phyloP scores from a whole-genome alignment of 2,329 filamentous ascomycete genomes.

The Phialophora expanda region DNA sequence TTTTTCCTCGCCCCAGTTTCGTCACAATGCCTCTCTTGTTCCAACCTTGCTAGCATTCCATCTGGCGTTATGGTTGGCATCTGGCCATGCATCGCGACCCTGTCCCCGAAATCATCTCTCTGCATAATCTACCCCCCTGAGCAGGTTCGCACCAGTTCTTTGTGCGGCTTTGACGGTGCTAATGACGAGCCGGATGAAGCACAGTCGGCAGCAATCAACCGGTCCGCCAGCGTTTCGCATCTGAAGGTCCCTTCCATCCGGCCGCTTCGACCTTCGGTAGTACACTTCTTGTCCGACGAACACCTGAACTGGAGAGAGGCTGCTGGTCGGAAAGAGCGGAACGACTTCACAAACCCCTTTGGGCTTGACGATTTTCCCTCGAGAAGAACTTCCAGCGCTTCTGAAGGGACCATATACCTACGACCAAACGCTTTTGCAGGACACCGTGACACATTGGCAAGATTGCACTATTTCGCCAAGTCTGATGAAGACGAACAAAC shows the following conservation, averaged over 20 bases:
- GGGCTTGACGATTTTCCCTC: slow-evolving; percentile 11
- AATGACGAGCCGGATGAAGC: slow-evolving; percentile 18
- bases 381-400: slow-evolving; percentile 27
- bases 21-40: neutral
- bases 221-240: slow-evolving; percentile 3
- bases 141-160: neutral
- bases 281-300: slow-evolving; percentile 27
- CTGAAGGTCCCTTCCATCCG: neutral
- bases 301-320: slow-evolving; percentile 20
- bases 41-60: neutral
- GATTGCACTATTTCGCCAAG: slow-evolving; percentile 17
- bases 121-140: neutral
- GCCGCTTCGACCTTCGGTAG: slow-evolving; percentile 12
- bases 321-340: slow-evolving; percentile 1
- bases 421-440: slow-evolving; percentile 32
- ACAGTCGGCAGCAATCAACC: neutral
- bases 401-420: slow-evolving; percentile 28
- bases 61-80: neutral
- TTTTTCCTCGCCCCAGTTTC: neutral
- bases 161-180: slow-evolving; percentile 21
- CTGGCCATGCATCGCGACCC: neutral
- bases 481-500: slow-evolving; percentile 3
- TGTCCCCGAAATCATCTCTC: neutral
- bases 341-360: slow-evolving; percentile 28
- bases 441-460: slow-evolving; percentile 39